Evolutionary conservation across 805 yeast genomes (phyloP).

Genomic region (Metschnikowia corniflorae): DNA sequence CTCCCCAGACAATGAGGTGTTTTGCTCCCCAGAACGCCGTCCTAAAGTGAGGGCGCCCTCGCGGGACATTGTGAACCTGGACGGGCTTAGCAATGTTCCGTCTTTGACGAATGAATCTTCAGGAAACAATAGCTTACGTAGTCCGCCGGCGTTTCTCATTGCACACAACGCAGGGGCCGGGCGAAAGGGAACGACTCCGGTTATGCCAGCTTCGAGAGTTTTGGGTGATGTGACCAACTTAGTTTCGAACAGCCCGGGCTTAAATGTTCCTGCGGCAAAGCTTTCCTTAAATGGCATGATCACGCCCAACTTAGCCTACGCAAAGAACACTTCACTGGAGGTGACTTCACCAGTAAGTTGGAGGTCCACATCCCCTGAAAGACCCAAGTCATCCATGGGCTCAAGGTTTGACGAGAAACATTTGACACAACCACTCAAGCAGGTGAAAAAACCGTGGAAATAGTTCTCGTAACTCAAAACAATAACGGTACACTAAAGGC

Average conservation of each 20-base stretch:
- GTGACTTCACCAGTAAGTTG: conserved; percentile 7
- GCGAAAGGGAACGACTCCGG: background rate
- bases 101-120: conserved; percentile 5
- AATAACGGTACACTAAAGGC: no score
- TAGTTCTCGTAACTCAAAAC: background rate
- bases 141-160: conserved; percentile 11
- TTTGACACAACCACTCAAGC: conserved; percentile 21
- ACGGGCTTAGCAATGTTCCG: conserved; percentile 3
- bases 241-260: conserved; percentile 1
- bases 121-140: background rate
- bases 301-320: conserved; percentile 21
- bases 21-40: conserved; percentile 23
- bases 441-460: conserved; percentile 15
- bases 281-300: conserved; percentile 13
- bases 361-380: conserved; percentile 31
- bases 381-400: conserved; percentile 34
- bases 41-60: conserved; percentile 2
- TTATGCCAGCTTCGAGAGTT: background rate
- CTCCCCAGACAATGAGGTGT: conserved; percentile 29
- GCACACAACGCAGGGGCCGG: conserved; percentile 1
- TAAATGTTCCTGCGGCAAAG: conserved; percentile 6
- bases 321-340: background rate
- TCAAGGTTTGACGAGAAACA: conserved; percentile 32
- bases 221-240: conserved; percentile 8
- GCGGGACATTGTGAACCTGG: background rate